A percentile compares a stretch with the other conserved stretches of the same genome.
These are phyloP conservation scores for Fraxinus dipetala DNA, from an alignment of 305 asterid species.

Conservation along the genomic window DNA sequence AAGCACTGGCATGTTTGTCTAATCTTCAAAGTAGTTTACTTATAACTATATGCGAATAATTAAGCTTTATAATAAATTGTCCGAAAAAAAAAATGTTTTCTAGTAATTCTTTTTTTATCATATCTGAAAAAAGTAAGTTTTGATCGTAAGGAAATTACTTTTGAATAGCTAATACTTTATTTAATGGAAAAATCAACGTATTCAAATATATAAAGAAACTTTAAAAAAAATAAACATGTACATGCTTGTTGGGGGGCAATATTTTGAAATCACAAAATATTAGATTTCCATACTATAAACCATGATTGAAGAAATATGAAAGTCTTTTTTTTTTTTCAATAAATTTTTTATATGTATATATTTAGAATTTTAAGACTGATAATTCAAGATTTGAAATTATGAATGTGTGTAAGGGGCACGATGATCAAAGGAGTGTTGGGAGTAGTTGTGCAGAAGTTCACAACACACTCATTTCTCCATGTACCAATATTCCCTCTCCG, in stretches of 20 bases:
- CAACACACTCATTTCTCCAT: neutral
- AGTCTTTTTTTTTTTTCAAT: no score
- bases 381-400: neutral
- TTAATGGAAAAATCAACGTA: neutral
- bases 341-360: neutral
- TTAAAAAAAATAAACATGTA: neutral
- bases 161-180: neutral
- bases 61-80: no score
- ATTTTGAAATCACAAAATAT: neutral
- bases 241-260: neutral
- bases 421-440: neutral
- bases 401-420: neutral
- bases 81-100: no score
- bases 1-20: neutral
- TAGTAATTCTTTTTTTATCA: no score
- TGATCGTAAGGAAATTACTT: neutral
- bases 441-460: neutral
- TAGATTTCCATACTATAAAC: neutral
- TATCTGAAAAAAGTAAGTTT: neutral
- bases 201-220: neutral
- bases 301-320: neutral
- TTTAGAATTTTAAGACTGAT: neutral
- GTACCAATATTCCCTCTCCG: constrained; percentile 49
- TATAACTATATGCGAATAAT: no score
- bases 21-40: neutral